A percentile compares a stretch with the other conserved stretches of the same genome.
phyloP scores from a whole-genome alignment of 495 filamentous ascomycete species.

The Hamigera avellanea region DNA sequence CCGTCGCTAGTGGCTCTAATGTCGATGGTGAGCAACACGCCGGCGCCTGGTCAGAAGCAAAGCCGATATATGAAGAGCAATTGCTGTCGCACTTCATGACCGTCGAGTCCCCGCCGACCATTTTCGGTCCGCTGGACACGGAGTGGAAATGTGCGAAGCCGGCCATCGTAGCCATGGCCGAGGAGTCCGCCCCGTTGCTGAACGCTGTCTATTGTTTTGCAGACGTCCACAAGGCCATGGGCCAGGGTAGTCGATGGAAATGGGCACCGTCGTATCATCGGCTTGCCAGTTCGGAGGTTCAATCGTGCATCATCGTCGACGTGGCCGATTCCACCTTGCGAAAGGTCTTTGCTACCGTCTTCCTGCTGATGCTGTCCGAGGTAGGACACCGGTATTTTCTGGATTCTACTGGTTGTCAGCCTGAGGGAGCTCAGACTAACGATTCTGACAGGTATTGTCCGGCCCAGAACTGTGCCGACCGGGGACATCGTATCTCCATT shows the following conservation, averaged over 20 bases:
- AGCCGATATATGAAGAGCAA: constrained; percentile 20
- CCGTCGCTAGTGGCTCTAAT: constrained; percentile 6
- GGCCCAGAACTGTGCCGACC: constrained; percentile 15
- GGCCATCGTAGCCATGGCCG: constrained; percentile 15
- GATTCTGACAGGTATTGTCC: constrained; percentile 21
- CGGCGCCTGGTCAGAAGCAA: constrained; percentile 12
- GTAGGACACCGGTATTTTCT: too few species aligned
- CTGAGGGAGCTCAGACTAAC: too few species aligned
- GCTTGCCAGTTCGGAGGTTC: constrained; percentile 22
- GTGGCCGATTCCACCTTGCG: constrained; percentile 15
- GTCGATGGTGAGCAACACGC: constrained; percentile 8
- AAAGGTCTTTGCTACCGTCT: constrained; percentile 18
- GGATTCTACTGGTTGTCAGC: too few species aligned
- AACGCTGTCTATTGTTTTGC: constrained; percentile 27
- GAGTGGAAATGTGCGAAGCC: constrained; percentile 27
- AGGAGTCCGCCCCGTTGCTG: constrained; percentile 14
- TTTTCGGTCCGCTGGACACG: constrained; percentile 22
- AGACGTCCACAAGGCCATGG: constrained; percentile 20
- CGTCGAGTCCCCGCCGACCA: constrained; percentile 22
- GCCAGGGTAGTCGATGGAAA: constrained; percentile 20
- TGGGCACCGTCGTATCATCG: constrained; percentile 23
- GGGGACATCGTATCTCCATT: constrained; percentile 24
- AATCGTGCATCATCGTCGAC: constrained; percentile 19
- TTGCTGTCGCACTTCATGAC: constrained; percentile 21
- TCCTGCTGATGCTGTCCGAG: constrained; percentile 31